Evolutionary conservation across 768 basidiomycete genomes (phyloP), one percentile per base, ranked within the genome.

Genomic region (Chlorophyllum brunneum): DNA sequence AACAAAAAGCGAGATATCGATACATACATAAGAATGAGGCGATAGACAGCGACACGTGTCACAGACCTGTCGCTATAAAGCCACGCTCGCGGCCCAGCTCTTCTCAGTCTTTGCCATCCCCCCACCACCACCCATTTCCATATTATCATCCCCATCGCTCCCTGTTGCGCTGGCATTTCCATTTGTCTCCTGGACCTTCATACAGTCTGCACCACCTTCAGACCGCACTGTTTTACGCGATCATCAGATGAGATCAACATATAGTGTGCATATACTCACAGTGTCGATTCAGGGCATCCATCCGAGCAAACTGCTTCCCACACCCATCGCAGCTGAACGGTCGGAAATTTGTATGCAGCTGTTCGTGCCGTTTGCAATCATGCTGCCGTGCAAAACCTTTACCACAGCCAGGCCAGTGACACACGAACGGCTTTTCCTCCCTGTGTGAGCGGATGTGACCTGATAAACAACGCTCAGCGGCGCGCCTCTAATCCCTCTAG

Each of bases 351-450:
- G 90, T 85, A 65, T 98, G 95, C 36, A 98, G 75, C 58, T 94
- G 88, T 67, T 97, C 95, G 61, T 98, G 95, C 2, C 94, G 82
- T 65, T 95, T 98, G 70, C 95, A 97, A 66, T 98, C 95, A 62
- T 97, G 95, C 65, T 95, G 92, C 51, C 94, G 70, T 23, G 90
- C 94, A 57, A 97, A 95, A 20, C 94, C 92, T 70, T 97, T 95
- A 23, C 85, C 86, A 63, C 94, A 98, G 20, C 92, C 93, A 1
- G 92, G 91, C 85, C 92, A 95, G 61, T 89, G 86, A 71, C 94
- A 98, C 66, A 87, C 82, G 77, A 93, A 98, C 27, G 94, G 94
- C 56, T 92, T 86, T 68, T 95, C 92, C 66, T 95, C 94, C 55
- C 89, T 93, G 61, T 97, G 95, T 11, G 90, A 92, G 36, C 95